Evolutionary conservation across 192 early-diverging fungal species (phyloP).

Genomic region (Geosiphon pyriformis): DNA sequence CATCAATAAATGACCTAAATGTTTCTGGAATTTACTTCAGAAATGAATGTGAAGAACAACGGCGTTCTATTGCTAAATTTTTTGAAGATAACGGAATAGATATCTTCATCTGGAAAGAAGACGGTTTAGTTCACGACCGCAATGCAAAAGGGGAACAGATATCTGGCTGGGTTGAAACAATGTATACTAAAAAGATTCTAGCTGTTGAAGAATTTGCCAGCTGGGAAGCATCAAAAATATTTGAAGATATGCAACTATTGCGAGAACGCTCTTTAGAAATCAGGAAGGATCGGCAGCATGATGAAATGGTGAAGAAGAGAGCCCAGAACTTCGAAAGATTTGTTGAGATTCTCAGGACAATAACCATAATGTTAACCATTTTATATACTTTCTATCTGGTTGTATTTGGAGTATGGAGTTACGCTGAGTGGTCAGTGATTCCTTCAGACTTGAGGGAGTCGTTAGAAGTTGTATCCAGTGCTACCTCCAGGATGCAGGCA

Average conservation of each 20-base stretch:
- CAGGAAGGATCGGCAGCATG: constrained; percentile 7
- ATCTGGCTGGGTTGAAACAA: constrained; percentile 1
- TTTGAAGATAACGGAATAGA: constrained; percentile 15
- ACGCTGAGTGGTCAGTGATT: constrained; percentile 12
- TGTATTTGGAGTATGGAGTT: constrained; percentile 1
- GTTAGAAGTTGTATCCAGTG: constrained; percentile 8
- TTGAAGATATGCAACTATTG: constrained; percentile 16
- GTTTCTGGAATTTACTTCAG: background rate
- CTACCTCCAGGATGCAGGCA: background rate
- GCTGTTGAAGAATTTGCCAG: background rate
- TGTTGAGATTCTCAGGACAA: background rate
- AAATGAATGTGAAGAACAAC: constrained; percentile 10
- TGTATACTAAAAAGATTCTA: constrained; percentile 16
- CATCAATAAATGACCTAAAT: too few relatives aligned
- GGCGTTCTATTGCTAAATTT: background rate
- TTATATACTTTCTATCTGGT: constrained; percentile 7
- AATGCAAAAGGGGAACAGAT: background rate
- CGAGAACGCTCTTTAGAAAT: constrained; percentile 12
- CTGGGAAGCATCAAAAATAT: background rate
- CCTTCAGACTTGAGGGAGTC: constrained; percentile 5
- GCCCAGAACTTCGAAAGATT: background rate
- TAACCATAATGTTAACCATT: background rate
- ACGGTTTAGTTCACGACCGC: constrained; percentile 1
- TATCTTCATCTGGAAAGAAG: constrained; percentile 19
- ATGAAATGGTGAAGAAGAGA: background rate